Percentiles rank a stretch among this genome's conserved stretches.
Conservation (phyloP, 1,284 basidiomycete genomes). For the Irpex rosettiformis region DNA sequence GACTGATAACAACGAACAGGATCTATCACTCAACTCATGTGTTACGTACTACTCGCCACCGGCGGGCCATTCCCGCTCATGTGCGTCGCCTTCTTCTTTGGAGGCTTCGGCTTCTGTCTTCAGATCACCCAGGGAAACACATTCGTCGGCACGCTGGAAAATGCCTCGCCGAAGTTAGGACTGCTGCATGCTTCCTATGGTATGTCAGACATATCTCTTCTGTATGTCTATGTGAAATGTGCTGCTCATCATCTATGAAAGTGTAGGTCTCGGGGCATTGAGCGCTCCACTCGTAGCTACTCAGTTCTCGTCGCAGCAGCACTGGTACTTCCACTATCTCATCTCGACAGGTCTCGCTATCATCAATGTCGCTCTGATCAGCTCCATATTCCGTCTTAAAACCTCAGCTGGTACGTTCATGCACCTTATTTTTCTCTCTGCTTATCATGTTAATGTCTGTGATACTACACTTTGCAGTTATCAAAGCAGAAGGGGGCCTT, state of each 20-base stretch:
- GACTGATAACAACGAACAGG: no score
- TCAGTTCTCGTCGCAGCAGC: slow-evolving; percentile 50
- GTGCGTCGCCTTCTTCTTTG: slow-evolving; percentile 54
- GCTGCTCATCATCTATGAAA: not conserved
- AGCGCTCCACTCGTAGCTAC: slow-evolving; percentile 65
- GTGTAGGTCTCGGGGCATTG: slow-evolving; percentile 61
- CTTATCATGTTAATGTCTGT: no score
- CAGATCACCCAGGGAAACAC: slow-evolving; percentile 58
- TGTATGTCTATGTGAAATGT: not conserved
- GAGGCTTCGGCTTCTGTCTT: slow-evolving; percentile 51
- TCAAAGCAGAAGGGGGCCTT: slow-evolving; percentile 37
- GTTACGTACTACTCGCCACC: slow-evolving; percentile 43
- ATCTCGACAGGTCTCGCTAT: slow-evolving; percentile 54
- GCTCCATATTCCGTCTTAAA: slow-evolving; percentile 49
- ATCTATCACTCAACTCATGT: slow-evolving; percentile 42
- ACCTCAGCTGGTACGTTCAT: slow-evolving; percentile 42
- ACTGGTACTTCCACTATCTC: slow-evolving; percentile 62
- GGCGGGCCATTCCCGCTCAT: slow-evolving; percentile 68
- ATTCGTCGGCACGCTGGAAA: slow-evolving; percentile 44
- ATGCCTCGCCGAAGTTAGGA: slow-evolving; percentile 48
- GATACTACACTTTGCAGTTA: no score
- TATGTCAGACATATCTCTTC: slow-evolving; percentile 15
- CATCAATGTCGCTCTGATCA: slow-evolving; percentile 36
- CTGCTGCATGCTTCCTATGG: slow-evolving; percentile 55
- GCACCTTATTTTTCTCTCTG: not conserved